These are phyloP conservation scores for Trichoderma endophyticum DNA, from an alignment of 2,329 filamentous ascomycete species.

Conservation along the genomic window DNA sequence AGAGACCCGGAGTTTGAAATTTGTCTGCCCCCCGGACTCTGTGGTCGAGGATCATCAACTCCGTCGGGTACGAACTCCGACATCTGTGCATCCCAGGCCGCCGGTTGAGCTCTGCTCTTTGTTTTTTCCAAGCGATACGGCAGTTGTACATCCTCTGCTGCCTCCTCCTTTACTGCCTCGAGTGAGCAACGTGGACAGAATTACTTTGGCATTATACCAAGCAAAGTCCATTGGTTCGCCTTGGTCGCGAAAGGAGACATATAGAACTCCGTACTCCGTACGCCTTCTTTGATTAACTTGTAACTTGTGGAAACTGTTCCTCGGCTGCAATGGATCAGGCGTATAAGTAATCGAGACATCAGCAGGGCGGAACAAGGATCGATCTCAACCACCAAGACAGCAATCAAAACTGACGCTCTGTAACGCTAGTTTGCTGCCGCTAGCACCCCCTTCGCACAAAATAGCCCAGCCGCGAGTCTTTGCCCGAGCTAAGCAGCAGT, in stretches of 20 bases:
- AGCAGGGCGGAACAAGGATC: neutral
- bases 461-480: neutral
- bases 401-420: neutral
- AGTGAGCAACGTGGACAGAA: neutral
- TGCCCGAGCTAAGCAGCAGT: neutral
- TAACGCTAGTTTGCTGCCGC: slow-evolving; percentile 10
- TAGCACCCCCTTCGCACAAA: neutral
- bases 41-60: neutral
- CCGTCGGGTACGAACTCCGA: neutral
- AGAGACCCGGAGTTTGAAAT: neutral
- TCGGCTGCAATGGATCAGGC: neutral
- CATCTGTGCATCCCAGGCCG: neutral
- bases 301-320: neutral
- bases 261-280: neutral
- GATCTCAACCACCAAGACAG: neutral
- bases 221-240: neutral
- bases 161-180: neutral
- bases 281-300: neutral
- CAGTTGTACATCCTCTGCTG: neutral
- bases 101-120: neutral
- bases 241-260: neutral
- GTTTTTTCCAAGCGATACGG: neutral
- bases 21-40: neutral
- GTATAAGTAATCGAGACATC: neutral
- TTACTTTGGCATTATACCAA: neutral